phyloP scores from a whole-genome alignment of 805 yeast species.

The Peterozyma toletana region DNA sequence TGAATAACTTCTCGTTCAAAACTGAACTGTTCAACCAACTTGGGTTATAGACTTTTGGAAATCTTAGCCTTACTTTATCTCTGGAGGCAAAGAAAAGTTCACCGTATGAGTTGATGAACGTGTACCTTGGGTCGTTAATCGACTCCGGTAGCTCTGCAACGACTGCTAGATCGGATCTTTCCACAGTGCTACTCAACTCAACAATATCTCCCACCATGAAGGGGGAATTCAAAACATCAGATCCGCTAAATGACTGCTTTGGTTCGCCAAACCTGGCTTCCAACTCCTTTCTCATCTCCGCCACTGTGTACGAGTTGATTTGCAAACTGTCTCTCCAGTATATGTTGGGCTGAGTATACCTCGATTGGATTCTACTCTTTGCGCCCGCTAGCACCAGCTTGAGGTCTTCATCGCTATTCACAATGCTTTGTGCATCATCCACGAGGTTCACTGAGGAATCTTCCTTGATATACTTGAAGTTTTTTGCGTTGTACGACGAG shows the following conservation, averaged over 20 bases:
- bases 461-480: too few species aligned
- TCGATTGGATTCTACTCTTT: slow-evolving; percentile 12
- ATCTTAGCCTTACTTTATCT: slow-evolving; percentile 36
- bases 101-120: slow-evolving; percentile 52
- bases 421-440: too few species aligned
- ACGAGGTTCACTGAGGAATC: too few species aligned
- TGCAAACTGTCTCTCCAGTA: slow-evolving; percentile 18
- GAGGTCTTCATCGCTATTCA: slow-evolving; percentile 13
- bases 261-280: slow-evolving; percentile 12
- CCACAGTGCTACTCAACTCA: slow-evolving; percentile 33
- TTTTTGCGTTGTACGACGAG: too few species aligned
- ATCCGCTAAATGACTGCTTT: slow-evolving; percentile 7
- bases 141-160: slow-evolving; percentile 46
- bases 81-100: slow-evolving; percentile 42
- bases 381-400: slow-evolving; percentile 16
- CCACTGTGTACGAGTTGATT: slow-evolving; percentile 11
- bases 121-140: slow-evolving; percentile 45
- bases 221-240: slow-evolving; percentile 17
- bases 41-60: slow-evolving; percentile 45
- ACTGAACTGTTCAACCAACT: slow-evolving; percentile 23
- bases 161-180: slow-evolving; percentile 41
- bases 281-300: slow-evolving; percentile 8
- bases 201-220: slow-evolving; percentile 59
- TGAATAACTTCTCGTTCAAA: slow-evolving; percentile 19
- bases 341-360: slow-evolving; percentile 22